Evolutionary conservation across 2,329 filamentous ascomycete genomes (phyloP), one percentile per base, ranked within the genome.

Genomic region (Plenodomus tracheiphilus): DNA sequence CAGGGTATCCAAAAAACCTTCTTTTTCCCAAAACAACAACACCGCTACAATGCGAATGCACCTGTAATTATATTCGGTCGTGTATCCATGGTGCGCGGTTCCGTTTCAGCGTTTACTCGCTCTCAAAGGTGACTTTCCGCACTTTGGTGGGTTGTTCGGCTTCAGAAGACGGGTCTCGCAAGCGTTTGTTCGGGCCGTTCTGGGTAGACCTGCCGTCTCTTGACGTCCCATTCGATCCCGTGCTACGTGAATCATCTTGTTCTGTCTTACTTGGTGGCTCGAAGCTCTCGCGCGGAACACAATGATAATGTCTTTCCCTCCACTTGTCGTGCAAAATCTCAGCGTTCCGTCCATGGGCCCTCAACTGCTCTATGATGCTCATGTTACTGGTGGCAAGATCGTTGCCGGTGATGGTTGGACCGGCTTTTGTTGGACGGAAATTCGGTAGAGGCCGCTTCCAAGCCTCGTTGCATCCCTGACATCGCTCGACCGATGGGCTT

Each of bases 401-500:
- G 15, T 32, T 32, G 13, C 28, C 28, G 13, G 7, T 32, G 6
- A 8, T 10, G 28, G 28, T 32, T 15, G 8, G 8, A 4, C 9
- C 13, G 15, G 11, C 15, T 4, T 15, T 11, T 11, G 28, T 15
- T 6, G 28, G 28, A 4, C 13, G 28, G 11, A 32, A 32, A 15
- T 32, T 52, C 21, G 58, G 58, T 10, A 62, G 44, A 9, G 59
- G 59, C 10, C 59, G 52, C 30, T 47, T 53, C 58, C 58, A 62
- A 28, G 54, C 47, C 35, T 61, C 59, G n/a, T 54, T 50, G 30
- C 59, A 62, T 8, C 56, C 58, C 13, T 37, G 39, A 38, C 58
- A 62, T 19, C 59, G 56, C 43, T 62, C 59, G 7, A 61, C 53
- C 36, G 57, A 55, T 35, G 56, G 51, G 32, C 53, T 54, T 20